Percentiles rank a stretch among this genome's conserved stretches.
These are phyloP conservation scores for Linnemannia zychae DNA, from an alignment of 192 early-diverging fungal species.

Conservation along the genomic window DNA sequence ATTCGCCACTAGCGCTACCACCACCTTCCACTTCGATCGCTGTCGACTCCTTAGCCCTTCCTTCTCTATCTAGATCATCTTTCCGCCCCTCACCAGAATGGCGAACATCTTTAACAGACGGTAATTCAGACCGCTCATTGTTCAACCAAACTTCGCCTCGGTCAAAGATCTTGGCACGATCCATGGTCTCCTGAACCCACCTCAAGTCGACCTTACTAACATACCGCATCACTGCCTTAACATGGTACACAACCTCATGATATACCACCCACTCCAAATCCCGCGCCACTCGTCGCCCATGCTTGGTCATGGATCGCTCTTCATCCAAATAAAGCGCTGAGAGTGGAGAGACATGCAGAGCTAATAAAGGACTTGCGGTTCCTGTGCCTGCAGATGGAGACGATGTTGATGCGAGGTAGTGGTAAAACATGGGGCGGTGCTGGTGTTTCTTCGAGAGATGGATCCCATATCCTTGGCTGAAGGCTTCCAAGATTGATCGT, in stretches of 20 bases:
- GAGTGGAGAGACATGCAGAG: conserved; percentile 91
- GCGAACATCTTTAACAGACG: background rate
- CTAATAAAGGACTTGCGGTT: conserved; percentile 91
- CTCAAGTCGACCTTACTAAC: conserved; percentile 89
- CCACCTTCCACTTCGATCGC: background rate
- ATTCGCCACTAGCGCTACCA: conserved; percentile 8
- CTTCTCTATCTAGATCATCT: background rate
- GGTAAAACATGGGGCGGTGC: conserved; percentile 67
- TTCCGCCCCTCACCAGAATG: background rate
- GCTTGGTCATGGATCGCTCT: conserved; percentile 57
- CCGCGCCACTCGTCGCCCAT: conserved; percentile 44
- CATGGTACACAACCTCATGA: conserved; percentile 92
- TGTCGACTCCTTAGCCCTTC: background rate
- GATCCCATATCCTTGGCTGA: conserved; percentile 93
- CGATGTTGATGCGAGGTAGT: conserved; percentile 61
- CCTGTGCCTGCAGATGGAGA: conserved; percentile 54
- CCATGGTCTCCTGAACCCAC: conserved; percentile 88
- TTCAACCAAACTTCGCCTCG: conserved; percentile 38
- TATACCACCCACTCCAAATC: conserved; percentile 96
- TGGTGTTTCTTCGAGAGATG: conserved; percentile 94
- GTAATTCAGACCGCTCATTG: conserved; percentile 20
- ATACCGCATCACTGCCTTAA: conserved; percentile 96
- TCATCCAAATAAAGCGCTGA: conserved; percentile 89
- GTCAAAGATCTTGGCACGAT: conserved; percentile 46
- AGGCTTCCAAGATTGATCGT: conserved; percentile 81